phyloP scores from a whole-genome alignment of 495 filamentous ascomycete genomes.

The Bathelium albidoporum region DNA sequence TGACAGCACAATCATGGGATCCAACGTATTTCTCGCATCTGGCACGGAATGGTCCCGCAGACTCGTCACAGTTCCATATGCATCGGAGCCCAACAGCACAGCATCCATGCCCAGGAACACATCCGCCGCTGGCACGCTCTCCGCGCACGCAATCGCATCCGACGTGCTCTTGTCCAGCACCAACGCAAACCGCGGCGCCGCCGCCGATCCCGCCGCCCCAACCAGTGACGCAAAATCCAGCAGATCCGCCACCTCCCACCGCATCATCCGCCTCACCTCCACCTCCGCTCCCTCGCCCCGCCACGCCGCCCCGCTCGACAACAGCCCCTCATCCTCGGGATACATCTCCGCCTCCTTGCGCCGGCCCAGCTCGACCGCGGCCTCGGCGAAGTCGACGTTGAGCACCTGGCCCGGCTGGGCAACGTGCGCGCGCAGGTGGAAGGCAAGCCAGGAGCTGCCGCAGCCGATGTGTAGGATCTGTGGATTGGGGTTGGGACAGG shows the following conservation, averaged over 20 bases:
- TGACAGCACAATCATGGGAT: not conserved
- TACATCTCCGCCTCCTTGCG: conserved; percentile 17
- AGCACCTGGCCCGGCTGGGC: conserved; percentile 15
- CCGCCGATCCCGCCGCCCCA: not conserved
- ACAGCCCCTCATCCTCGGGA: not conserved
- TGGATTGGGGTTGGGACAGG: conserved; percentile 4
- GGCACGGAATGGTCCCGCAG: not conserved
- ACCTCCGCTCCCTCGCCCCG: not conserved
- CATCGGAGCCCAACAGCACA: not conserved
- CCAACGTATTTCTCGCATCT: not conserved
- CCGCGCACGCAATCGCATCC: conserved; percentile 22
- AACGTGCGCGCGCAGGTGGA: conserved; percentile 21
- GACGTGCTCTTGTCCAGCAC: conserved; percentile 24
- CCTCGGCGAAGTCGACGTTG: conserved; percentile 23
- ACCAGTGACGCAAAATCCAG: conserved; percentile 16
- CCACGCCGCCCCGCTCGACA: not conserved
- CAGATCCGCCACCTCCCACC: conserved; percentile 19
- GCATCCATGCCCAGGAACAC: conserved; percentile 7
- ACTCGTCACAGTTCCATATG: not conserved
- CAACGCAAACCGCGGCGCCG: not conserved
- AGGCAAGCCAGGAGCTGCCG: conserved; percentile 21
- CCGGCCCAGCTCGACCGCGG: conserved; percentile 16
- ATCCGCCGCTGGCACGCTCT: conserved; percentile 14
- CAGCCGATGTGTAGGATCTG: conserved; percentile 23
- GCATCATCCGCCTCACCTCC: conserved; percentile 7